Base-by-base conservation (phyloP, 2,329 filamentous ascomycete species). In the Amauroascus niger region DNA sequence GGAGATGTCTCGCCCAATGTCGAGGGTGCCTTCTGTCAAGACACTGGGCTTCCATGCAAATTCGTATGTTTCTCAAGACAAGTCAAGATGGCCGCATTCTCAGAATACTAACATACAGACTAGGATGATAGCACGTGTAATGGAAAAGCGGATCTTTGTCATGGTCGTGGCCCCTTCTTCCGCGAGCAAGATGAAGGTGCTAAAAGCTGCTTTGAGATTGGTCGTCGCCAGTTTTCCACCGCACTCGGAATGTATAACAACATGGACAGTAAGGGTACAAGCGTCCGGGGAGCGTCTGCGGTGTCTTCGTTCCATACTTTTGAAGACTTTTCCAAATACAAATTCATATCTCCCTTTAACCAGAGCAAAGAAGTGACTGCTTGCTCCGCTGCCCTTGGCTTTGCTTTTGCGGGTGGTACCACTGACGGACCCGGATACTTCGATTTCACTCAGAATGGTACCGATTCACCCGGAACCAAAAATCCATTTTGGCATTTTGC, bases 1-100 rank as follows among this genome's bases (percentile, higher is more conserved):
- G 91, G 88, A 20, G 91, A 97, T 63, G 95, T 89, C 0, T 87
- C 84, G 1, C 91, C 91, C 1, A 96, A 96, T 62, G 81, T 91
- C 0, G 76, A 88, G 5, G 91, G 90, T 1, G 88, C 90, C 1
- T 95, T 82, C 74, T 96, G 91, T 61, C 89, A 96, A 66, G 89
- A 93, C 65, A 82, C 86, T 6, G 85, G 83, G 18, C 67, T 71
- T 18, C 59, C 64, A 54, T 75, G 72, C 56, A 64, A 65, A 39
- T 74, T 74, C 49, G 57, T 59, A 58, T 30, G 59, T 57, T 33
- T 39, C 30, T 49, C 16, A 14, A 28, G 28, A 40, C 16, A 16
- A 40, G 39, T 14, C 18, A 28, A 20, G 1, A 13, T n/a, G 2
- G 20, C 28, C n/a, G 6, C 7, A n/a, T 37, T 33, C 13, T 41